Conservation (phyloP, 2,329 filamentous ascomycete species). For the Stachybotrys elegans region DNA sequence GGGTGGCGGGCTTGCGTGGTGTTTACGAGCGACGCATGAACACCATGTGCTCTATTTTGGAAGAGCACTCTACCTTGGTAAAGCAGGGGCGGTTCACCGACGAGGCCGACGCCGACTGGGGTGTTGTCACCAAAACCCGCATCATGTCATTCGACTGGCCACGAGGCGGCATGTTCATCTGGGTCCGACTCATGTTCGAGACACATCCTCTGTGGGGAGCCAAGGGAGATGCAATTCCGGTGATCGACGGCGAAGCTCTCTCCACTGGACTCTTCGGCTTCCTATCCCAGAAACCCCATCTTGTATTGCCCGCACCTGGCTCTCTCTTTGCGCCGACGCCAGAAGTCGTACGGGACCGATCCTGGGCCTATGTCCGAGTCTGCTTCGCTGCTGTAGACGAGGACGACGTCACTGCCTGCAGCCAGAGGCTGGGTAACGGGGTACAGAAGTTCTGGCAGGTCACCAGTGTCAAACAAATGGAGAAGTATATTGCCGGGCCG, state of each 20-base stretch:
- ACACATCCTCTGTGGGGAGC: constrained; percentile 62
- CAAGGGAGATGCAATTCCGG: constrained; percentile 21
- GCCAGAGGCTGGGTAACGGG: constrained; percentile 61
- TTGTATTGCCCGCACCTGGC: constrained; percentile 68
- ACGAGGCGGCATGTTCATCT: constrained; percentile 87
- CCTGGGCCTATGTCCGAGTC: constrained; percentile 69
- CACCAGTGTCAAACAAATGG: constrained; percentile 60
- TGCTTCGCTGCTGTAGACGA: constrained; percentile 84
- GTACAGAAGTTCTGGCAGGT: constrained; percentile 73
- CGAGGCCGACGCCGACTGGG: constrained; percentile 57
- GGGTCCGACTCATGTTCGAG: constrained; percentile 69
- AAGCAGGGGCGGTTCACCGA: constrained; percentile 52
- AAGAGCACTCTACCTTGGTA: constrained; percentile 60
- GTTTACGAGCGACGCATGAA: constrained; percentile 83
- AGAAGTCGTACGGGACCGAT: constrained; percentile 50
- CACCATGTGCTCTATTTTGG: constrained; percentile 68
- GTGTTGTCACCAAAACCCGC: constrained; percentile 66
- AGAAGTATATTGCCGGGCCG: constrained; percentile 48
- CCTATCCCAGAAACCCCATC: constrained; percentile 62
- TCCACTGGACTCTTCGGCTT: constrained; percentile 65
- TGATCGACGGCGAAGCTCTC: constrained; percentile 52
- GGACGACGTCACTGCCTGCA: constrained; percentile 59
- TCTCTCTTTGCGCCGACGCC: constrained; percentile 66
- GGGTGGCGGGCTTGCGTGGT: constrained; percentile 79
- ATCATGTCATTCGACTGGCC: constrained; percentile 77